Evolutionary conservation across 345 rosid species (phyloP).

Genomic region (Salix viminalis): DNA sequence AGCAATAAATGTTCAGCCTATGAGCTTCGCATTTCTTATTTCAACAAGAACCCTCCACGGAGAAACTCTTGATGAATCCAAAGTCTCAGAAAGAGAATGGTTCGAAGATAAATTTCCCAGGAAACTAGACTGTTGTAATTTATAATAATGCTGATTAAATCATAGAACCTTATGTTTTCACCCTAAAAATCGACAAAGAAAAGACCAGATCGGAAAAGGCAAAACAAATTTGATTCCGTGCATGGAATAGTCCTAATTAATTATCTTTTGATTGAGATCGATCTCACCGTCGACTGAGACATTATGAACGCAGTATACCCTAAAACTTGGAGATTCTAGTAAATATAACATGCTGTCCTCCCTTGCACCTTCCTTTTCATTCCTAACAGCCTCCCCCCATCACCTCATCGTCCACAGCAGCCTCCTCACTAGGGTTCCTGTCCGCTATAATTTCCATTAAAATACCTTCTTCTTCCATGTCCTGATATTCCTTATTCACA

Average conservation of each 20-base stretch:
- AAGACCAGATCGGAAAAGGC: not conserved
- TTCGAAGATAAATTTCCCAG: not conserved
- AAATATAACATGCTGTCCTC: constrained; percentile 15
- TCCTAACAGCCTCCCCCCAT: not conserved
- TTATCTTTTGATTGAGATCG: not conserved
- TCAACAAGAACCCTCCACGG: not conserved
- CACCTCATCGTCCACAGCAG: not conserved
- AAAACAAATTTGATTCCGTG: not conserved
- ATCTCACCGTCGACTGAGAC: not conserved
- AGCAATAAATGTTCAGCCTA: not conserved
- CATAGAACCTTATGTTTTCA: not conserved
- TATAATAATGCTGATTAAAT: no score
- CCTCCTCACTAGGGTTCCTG: no score
- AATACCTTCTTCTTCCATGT: not conserved
- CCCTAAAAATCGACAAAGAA: not conserved
- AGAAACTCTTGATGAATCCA: not conserved
- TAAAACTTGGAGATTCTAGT: constrained; percentile 42
- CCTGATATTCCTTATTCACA: no score
- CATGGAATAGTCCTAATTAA: not conserved
- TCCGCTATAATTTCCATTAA: not conserved
- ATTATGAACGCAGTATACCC: constrained; percentile 29
- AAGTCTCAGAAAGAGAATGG: not conserved
- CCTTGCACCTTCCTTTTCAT: not conserved
- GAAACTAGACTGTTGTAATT: not conserved
- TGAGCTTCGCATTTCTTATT: not conserved